A percentile compares a stretch with the other conserved stretches of the same genome.
phyloP scores from a whole-genome alignment of 371 early-diverging fungal genomes.

The Dinochytrium kinnereticum region DNA sequence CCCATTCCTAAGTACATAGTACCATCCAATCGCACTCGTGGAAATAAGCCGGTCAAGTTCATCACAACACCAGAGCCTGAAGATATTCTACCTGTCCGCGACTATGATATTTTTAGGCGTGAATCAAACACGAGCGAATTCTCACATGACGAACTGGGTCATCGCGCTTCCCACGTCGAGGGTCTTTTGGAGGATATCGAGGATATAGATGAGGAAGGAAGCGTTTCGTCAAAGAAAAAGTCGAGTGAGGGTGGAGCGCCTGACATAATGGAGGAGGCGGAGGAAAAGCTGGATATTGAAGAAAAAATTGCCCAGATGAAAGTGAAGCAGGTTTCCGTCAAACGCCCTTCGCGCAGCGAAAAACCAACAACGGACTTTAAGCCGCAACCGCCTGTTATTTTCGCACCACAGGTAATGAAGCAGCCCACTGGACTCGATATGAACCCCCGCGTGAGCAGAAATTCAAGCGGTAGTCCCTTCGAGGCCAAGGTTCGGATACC shows the following conservation, averaged over 20 bases:
- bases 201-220: not conserved
- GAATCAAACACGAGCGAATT: not conserved
- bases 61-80: not conserved
- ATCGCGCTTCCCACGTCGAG: constrained; percentile 1
- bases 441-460: no score
- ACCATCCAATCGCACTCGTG: constrained; percentile 20
- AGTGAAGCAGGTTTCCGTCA: not conserved
- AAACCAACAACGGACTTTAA: constrained; percentile 12
- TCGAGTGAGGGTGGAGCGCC: not conserved
- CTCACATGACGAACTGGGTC: not conserved
- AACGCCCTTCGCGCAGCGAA: constrained; percentile 1
- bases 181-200: not conserved
- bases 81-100: constrained; percentile 4
- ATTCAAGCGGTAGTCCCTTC: no score
- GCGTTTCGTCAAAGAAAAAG: not conserved
- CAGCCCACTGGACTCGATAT: no score
- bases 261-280: not conserved
- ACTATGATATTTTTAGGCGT: constrained; percentile 16
- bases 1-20: constrained; percentile 23
- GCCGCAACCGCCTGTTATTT: constrained; percentile 17
- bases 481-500: no score
- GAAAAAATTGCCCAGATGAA: not conserved
- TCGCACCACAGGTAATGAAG: no score
- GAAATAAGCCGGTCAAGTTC: constrained; percentile 16
- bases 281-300: not conserved